Evolutionary conservation across 805 yeast genomes (phyloP), one percentile per base, ranked within the genome.

Genomic region (Starmerella scarabaei): DNA sequence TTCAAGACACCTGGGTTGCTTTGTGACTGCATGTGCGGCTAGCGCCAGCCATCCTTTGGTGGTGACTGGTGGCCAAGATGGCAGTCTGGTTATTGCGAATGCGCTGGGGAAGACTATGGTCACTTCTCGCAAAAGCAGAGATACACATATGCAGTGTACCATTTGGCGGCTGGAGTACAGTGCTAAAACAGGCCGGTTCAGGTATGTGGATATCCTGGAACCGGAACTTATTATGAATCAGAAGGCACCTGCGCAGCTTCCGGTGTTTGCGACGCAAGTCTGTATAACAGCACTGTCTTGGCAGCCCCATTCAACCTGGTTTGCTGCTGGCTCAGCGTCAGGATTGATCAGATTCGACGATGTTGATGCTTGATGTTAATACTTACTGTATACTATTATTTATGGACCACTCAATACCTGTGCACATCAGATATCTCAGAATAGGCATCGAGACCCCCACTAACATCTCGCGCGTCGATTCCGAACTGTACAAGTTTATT

Each of bases 401-500:
- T 65, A 9, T 93, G 93, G 36, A 83, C 65, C 0, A 50, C 47
- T 0, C 66, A 59, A 50, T 85, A 88, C 2, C n/a, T n/a, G n/a
- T n/a, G n/a, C n/a, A n/a, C n/a, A n/a, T n/a, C n/a, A n/a, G n/a
- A n/a, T n/a, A 82, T 63, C 1, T 64, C 63, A 14, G 80, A 69
- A 81, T 93, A 85, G 47, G 63, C 68, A 38, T 66, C 63, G 19
- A 85, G 61, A 0, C 98, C 98, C 1, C 97, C 97, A 9, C 56
- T 63, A 4, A 88, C 65, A 55, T 88, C 94, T 37, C 60, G 68
- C 0, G 73, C 82, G 16, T 69, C 58, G 15, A 72, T 59, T 0
- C 73, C 72, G 33, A 71, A 63, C 1, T 66, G 64, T 36, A 68
- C 64, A 34, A 86, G 58, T 33, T 66, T 60, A 41, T 66, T 59